Base-by-base conservation (phyloP, 306 rosid genomes). In the Medicago ruthenica region DNA sequence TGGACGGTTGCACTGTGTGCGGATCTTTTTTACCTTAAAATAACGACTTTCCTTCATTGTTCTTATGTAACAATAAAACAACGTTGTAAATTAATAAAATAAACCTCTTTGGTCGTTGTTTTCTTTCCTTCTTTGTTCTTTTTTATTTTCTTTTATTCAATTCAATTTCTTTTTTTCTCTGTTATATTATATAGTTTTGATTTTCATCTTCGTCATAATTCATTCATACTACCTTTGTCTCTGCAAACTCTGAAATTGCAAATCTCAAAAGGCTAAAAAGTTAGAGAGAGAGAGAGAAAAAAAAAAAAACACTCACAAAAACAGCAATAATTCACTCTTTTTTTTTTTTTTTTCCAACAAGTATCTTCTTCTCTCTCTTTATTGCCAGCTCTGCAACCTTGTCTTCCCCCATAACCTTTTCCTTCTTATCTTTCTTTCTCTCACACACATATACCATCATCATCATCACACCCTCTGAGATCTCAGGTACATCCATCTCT, bases 371-470 rank as follows among this genome's bases (percentile, higher is more conserved):
- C 81, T 81, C 85, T 80, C 76, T 80, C 87, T 86, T 82, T 85
- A 79, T 86, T 96, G 96, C 99, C 97, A 96, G 97, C 97, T 86
- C 87, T 83, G 68, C 87, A 22, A 68, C 75, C 77, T 88, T 85
- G 90, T 87, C 88, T 88, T 84, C 83, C 84, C 83, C 87, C 78
- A 66, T 80, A 75, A 83, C 87, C 83, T 39, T 78, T 76, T 70
- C 50, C 47, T 55, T 54, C 65, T 85, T 71, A 24, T 81, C 78
- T 78, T 62, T 82, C 21, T 40, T 75, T 58, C 86, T 62, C 80
- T 4, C 78, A 0, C 76, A 12, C 70, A 12, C 55, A 61, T 59
- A 70, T 36, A 41, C 82, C 75, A 21, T 69, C 81, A 76, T 71
- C 75, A 44, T 67, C 79, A 76, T 81, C 78, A 70, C 79, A 40